These are phyloP conservation scores for Hsuehochloa calcarea DNA, from an alignment of 176 grass and related monocot genomes.

Conservation along the genomic window DNA sequence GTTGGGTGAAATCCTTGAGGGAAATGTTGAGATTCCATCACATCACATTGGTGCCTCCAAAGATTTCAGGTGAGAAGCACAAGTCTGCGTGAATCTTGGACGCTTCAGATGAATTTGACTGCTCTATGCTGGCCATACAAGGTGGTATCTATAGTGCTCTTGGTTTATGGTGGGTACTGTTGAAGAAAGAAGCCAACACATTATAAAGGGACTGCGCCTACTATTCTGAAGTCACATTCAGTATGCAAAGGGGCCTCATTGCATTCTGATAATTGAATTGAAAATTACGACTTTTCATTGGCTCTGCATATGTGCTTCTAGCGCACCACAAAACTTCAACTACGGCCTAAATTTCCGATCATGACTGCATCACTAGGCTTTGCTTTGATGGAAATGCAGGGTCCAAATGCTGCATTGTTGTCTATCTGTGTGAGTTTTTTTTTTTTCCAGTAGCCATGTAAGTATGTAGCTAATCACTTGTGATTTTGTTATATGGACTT, in stretches of 20 bases:
- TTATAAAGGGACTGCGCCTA: neutral
- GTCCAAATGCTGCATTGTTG: neutral
- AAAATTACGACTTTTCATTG: neutral
- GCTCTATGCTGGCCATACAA: slow-evolving; percentile 17
- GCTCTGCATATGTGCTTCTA: neutral
- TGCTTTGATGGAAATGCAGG: neutral
- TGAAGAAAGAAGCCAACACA: slow-evolving; percentile 10
- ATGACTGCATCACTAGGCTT: neutral
- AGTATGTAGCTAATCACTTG: neutral
- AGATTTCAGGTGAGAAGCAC: neutral
- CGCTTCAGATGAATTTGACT: slow-evolving; percentile 10
- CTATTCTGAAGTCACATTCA: slow-evolving; percentile 8
- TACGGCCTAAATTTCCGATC: neutral
- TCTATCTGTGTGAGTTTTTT: neutral
- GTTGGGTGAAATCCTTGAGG: slow-evolving; percentile 32
- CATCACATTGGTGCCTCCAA: slow-evolving; percentile 1
- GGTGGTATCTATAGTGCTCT: neutral
- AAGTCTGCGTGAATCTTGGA: neutral
- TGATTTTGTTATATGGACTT: neutral
- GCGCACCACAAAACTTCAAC: neutral
- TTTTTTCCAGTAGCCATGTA: neutral
- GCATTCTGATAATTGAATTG: neutral
- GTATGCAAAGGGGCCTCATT: neutral
- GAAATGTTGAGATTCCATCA: slow-evolving; percentile 12
- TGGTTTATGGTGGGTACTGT: slow-evolving; percentile 3